A percentile compares a stretch with the other conserved stretches of the same genome.
Conservation (phyloP, 202 grass and related monocot species). For the Elaeis oleifera region DNA sequence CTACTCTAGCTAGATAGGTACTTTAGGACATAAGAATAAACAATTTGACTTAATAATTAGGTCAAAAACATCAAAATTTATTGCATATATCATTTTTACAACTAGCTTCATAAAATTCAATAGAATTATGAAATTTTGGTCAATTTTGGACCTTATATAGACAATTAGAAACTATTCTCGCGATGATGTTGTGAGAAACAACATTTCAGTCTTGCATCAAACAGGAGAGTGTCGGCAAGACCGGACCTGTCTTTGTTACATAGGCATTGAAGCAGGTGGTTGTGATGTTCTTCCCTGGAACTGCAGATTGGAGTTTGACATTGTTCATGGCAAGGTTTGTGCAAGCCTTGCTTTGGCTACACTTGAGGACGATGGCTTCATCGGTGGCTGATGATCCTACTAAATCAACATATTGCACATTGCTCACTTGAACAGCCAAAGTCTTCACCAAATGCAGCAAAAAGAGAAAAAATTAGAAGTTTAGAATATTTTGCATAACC, state of each 20-base stretch:
- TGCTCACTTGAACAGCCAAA: slow-evolving; percentile 2
- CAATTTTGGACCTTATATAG: too few species aligned
- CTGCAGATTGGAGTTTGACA: neutral
- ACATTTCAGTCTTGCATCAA: neutral
- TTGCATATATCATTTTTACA: too few species aligned
- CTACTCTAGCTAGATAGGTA: too few species aligned
- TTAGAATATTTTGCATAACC: too few species aligned
- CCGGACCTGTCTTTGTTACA: neutral
- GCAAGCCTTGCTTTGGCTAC: slow-evolving; percentile 3
- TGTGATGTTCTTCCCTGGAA: neutral
- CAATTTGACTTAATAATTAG: too few species aligned
- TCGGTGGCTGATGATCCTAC: neutral
- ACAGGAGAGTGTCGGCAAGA: neutral
- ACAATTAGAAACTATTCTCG: too few species aligned
- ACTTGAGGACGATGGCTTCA: neutral
- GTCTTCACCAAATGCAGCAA: neutral
- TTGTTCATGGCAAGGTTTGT: neutral
- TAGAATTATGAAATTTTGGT: too few species aligned
- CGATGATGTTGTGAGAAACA: too few species aligned
- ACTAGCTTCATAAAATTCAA: too few species aligned
- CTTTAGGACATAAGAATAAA: too few species aligned
- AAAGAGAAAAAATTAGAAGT: neutral
- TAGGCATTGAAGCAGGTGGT: neutral
- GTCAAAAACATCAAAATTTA: too few species aligned
- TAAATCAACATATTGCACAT: neutral